Evolutionary conservation across 2,329 filamentous ascomycete genomes (phyloP), one percentile per base, ranked within the genome.

Genomic region (Basipetospora chlamydospora): DNA sequence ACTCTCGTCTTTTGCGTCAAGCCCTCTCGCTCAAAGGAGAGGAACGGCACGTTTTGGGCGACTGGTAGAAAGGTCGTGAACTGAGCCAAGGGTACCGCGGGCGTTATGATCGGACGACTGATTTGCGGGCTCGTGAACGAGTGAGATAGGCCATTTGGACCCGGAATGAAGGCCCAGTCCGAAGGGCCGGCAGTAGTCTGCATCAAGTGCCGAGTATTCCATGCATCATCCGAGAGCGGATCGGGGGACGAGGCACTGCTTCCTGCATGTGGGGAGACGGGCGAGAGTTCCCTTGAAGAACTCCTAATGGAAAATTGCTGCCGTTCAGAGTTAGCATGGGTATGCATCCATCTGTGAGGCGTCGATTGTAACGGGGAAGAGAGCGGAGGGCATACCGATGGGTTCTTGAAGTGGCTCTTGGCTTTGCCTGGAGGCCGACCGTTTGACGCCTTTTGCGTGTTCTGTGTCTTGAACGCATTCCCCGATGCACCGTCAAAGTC

Each of bases 401-500:
- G 54, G 12, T 52, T 54, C 45, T 64, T 66, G 41, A 51, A 57
- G 36, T 63, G 44, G 23, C 43, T 42, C 33, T 45, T 46, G 35
- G 40, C 42, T 38, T 48, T 53, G 9, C 39, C 49, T 12, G 47
- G 43, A 21, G 43, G 16, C 15, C 35, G 35, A 23, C 35, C 43
- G n/a, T 49, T 46, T 4, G 44, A 22, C 37, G 46, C 51, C 12
- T 42, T 44, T 21, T 41, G 39, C 4, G 51, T 45, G 35, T 46
- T 56, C 22, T 58, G 53, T 56, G 63, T 65, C 32, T 47, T 57
- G 39, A 60, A 64, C 5, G 73, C 70, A 41, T 70, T 78, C 44
- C 64, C 73, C 2, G 69, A 66, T 7, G 66, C 66, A 45, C 69
- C 72, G 12, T 68, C 65, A 47, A 77, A 76, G 43, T 73, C 67